Conservation (phyloP, 352 stramenopile species). For the Pythium coloratum region DNA sequence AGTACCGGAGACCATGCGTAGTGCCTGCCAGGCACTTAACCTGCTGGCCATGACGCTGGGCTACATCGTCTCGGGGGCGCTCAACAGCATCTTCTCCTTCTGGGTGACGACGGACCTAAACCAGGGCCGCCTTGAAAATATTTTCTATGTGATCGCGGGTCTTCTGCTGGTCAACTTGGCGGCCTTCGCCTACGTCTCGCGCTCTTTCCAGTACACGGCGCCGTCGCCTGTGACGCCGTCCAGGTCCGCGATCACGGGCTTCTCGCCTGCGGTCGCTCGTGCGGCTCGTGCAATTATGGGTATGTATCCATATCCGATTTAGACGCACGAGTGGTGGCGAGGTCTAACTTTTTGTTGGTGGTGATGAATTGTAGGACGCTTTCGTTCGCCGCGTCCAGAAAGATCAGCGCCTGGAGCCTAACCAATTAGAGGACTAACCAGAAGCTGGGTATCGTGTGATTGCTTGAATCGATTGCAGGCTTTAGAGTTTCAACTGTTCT, state of each 20-base stretch:
- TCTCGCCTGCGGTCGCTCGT: conserved; percentile 29
- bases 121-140: conserved; percentile 86
- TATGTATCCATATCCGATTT: not conserved
- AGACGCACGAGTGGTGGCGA: not conserved
- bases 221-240: conserved; percentile 21
- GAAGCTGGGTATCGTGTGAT: too few relatives aligned
- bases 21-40: conserved; percentile 89
- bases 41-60: conserved; percentile 89
- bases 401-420: not conserved
- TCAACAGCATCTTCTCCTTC: conserved; percentile 90
- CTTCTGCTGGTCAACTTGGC: conserved; percentile 66
- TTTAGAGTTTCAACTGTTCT: too few relatives aligned
- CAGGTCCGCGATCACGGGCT: conserved; percentile 29
- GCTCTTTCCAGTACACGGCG: conserved; percentile 75
- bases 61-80: conserved; percentile 74
- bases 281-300: conserved; percentile 25
- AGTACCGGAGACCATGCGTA: conserved; percentile 89
- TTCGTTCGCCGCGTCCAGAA: not conserved
- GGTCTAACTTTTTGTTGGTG: not conserved
- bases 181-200: conserved; percentile 70
- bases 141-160: conserved; percentile 82
- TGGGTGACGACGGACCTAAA: conserved; percentile 92
- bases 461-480: too few relatives aligned
- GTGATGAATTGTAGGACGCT: not conserved
- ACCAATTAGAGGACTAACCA: not conserved